Base-by-base conservation (phyloP, 2,329 filamentous ascomycete species). In the Lachnellula arida region DNA sequence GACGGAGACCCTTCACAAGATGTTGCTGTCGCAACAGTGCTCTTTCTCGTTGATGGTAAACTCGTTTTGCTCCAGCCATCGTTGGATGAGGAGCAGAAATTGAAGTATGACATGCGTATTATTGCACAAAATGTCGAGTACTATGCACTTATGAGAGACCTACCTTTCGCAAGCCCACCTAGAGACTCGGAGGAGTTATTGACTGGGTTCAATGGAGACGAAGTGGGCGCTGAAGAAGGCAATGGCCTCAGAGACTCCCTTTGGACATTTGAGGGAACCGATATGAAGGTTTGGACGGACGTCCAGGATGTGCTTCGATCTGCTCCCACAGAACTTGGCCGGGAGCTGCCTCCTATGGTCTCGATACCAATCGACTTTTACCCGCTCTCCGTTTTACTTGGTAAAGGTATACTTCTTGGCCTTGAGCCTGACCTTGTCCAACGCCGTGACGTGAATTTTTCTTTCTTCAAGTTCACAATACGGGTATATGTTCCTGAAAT, bases 21-120 rank as follows among this genome's bases (percentile, higher is more conserved):
- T 70, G 94, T 99, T 8, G 87, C 91, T 12, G 88, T 93, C 53
- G 94, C 94, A 7, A 96, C 91, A 0, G 92, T 99, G 12, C 76
- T 99, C 14, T 96, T 99, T 67, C 79, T 99, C n/a, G 92, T 99
- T 2, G 94, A 99, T 68, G 94, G 93, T 32, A 99, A 99, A 71
- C 82, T 99, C 19, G 94, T 97, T 11, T 76, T 97, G 39, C 79
- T 99, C 49, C 91, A 95, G 62, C 93, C 94, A 1, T 92, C 91
- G 0, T 78, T 90, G 5, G 92, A 89, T 51, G 88, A 89, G 49
- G 83, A 88, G 44, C 89, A 89, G 5, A 88, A 91, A 64, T 79
- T 97, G 51, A 97, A 97, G 75, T 99, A 99, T 68, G 93, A 97
- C 68, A 99, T 99, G 94, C 88, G 92, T 9, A 88, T 97, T 57